Percentiles rank a stretch among this genome's conserved stretches.
Evolutionary conservation across 495 filamentous ascomycete genomes (phyloP).

Genomic region (Amorphotheca resinae): DNA sequence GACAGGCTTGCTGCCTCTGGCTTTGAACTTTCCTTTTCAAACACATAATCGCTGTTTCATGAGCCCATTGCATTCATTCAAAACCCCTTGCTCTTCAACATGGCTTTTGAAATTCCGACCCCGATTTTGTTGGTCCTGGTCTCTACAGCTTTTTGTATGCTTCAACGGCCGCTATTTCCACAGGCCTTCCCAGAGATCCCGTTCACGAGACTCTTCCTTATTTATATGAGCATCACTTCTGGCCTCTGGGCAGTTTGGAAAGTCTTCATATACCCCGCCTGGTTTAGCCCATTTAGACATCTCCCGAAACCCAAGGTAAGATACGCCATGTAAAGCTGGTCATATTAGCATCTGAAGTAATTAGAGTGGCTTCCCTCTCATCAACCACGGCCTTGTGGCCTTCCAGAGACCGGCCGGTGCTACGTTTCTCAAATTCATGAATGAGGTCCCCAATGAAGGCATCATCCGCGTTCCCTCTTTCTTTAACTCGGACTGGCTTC

Average conservation of each 20-base stretch:
- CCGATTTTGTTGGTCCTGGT: not conserved
- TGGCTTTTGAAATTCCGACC: not conserved
- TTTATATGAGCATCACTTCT: conserved; percentile 1
- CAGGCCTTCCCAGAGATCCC: not conserved
- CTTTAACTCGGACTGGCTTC: conserved; percentile 56
- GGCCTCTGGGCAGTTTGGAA: conserved; percentile 31
- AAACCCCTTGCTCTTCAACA: not conserved
- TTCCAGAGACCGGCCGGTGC: conserved; percentile 24
- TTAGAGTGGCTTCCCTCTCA: conserved; percentile 24
- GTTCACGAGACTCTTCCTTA: conserved; percentile 6
- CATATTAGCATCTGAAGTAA: conserved; percentile 21
- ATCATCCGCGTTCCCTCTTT: conserved; percentile 59
- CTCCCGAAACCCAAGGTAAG: conserved; percentile 43
- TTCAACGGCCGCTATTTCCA: not conserved
- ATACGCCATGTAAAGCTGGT: not conserved
- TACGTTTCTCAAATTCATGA: conserved; percentile 25
- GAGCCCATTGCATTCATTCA: not conserved
- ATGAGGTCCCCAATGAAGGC: conserved; percentile 67
- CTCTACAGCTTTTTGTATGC: not conserved
- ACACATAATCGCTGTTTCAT: not conserved
- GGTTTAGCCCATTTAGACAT: conserved; percentile 54
- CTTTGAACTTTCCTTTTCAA: not conserved
- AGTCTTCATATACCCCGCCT: conserved; percentile 52
- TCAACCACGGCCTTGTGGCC: conserved; percentile 5
- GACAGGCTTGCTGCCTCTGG: not conserved